Evolutionary conservation across 176 grass and related monocot genomes (phyloP), one percentile per base, ranked within the genome.

Genomic region (Paspalum notatum): DNA sequence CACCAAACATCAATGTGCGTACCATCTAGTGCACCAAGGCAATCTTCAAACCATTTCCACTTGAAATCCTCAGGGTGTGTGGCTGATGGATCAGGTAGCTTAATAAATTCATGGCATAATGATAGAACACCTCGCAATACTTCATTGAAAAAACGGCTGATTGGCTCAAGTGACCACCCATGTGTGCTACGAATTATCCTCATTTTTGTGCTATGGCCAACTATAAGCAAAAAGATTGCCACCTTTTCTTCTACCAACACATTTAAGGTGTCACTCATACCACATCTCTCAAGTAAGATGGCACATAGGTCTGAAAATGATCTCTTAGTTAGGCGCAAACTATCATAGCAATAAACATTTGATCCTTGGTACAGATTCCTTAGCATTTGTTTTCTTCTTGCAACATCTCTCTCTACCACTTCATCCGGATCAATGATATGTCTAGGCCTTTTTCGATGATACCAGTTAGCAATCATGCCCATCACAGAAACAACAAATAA

Each of bases 21-120:
- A 4, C 54, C 54, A 57, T 57, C n/a, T 22, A 57, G 8, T 25
- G 56, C 56, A 24, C 21, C n/a, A 59, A 24, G 21, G 25, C 24
- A 62, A 7, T 62, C 42, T 13, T 6, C 5, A 18, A 16, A 17
- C 7, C 85, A 90, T 72, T 9, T 85, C 63, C 72, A 90, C 10
- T 32, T 62, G 25, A 24, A 86, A 62, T 78, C 83, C 26, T 90
- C 15, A 57, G 62, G 12, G 78, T 90, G 37, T 81, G 82, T 15
- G 27, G 25, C 58, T 32, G 58, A 62, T 14, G 24, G 58, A 5
- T 62, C 58, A 4, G 25, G 25, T 14, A 62, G 58, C 25, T 62
- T 32, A 32, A 62, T 62, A 62, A n/a, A 62, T 12, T 62, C 25
- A 62, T 27, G 58, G 22, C 24, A 27, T 7, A 62, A 15, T 12